A percentile compares a stretch with the other conserved stretches of the same genome.
Conservation (phyloP, 1,139 yeast genomes). For the Debaryomycetaceae sp. region DNA sequence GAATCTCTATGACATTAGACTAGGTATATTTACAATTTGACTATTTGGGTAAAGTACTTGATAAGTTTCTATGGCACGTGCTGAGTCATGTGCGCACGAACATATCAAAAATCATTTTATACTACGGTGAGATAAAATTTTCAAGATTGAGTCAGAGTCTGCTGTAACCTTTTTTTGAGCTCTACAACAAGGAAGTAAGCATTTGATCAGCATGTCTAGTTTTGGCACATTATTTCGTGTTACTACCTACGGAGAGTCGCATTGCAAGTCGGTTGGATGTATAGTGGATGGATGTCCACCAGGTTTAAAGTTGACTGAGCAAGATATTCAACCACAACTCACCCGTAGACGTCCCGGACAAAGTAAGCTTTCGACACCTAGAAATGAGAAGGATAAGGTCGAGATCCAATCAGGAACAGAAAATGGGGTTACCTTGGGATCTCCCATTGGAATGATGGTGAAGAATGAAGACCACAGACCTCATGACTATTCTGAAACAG, state of each 20-base stretch:
- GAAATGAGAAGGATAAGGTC: slow-evolving; percentile 91
- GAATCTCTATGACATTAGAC: background rate
- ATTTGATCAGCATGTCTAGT: slow-evolving; percentile 29
- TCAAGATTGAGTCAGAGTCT: background rate
- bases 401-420: slow-evolving; percentile 95
- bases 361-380: slow-evolving; percentile 85
- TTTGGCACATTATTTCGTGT: slow-evolving; percentile 54
- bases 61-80: background rate
- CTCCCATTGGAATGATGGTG: slow-evolving; percentile 93
- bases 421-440: slow-evolving; percentile 84
- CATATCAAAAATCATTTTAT: background rate
- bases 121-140: background rate
- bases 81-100: background rate
- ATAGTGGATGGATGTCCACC: slow-evolving; percentile 99
- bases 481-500: slow-evolving; percentile 91
- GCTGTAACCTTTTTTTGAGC: background rate
- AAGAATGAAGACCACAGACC: slow-evolving; percentile 96
- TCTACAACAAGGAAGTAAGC: background rate
- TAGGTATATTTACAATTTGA: background rate
- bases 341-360: slow-evolving; percentile 98
- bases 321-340: slow-evolving; percentile 90
- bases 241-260: slow-evolving; percentile 97
- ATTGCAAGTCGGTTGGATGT: slow-evolving; percentile 97
- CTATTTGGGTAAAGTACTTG: background rate
- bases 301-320: slow-evolving; percentile 78